Evolutionary conservation across 768 basidiomycete genomes (phyloP), one percentile per base, ranked within the genome.

Genomic region (Trametes elegans): DNA sequence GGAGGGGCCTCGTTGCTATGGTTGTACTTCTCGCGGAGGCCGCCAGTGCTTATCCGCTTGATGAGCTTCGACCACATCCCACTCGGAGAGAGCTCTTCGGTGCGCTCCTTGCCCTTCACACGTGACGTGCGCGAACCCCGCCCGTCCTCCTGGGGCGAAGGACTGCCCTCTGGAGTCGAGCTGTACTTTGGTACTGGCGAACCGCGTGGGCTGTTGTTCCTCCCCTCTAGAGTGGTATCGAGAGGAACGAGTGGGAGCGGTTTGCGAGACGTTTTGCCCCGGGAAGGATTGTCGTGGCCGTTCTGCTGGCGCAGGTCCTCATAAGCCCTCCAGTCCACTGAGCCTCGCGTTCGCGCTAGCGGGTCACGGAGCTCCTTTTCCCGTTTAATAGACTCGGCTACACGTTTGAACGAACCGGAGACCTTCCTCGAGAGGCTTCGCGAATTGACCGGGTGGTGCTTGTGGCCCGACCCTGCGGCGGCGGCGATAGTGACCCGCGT

Each of bases 21-120:
- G n/a, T 58, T 43, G 58, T 77, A 82, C 61, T 76, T 81, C 16
- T 88, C 87, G 52, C 83, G 77, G 38, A 88, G 67, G 8, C 76
- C 82, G 7, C 84, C 82, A 0, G 81, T 78, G 56, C 85, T 87
- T 56, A 90, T 80, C 35, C 84, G 76, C 67, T 86, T 88, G 76
- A 89, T 76, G 46, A 90, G 64, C 67, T 77, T 84, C 85, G 85
- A 88, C 2, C 88, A 67, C 61, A 75, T 82, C 44, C 73, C 74
- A 3, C 60, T 61, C 0, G 62, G 57, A 4, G 70, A 67, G 0
- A 62, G 61, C 10, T 72, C 71, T 2, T 71, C 70, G 7, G 55
- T 46, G 18, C 38, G 57, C 14, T 62, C 66, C 54, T 61, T 66
- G 23, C 53, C 49, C 48, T 55, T 53, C 13, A 57, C 48, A 42